Evolutionary conservation across 805 yeast genomes (phyloP).

Genomic region (Sungouiozyma intestinalis): DNA sequence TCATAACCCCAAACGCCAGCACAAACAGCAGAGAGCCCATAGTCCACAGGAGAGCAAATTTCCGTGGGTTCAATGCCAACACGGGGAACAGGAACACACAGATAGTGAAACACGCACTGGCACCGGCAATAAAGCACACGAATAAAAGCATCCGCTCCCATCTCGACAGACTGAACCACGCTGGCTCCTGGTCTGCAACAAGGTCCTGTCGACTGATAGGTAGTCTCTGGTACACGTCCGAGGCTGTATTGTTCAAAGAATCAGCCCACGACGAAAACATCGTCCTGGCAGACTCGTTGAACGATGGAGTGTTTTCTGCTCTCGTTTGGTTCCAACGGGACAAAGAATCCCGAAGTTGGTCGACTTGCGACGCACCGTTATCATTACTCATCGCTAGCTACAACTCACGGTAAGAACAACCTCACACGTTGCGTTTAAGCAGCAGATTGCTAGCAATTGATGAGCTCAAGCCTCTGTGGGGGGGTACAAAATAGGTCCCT

Average conservation of each 20-base stretch:
- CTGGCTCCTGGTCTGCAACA: conserved; percentile 43
- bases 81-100: conserved; percentile 85
- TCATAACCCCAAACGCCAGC: conserved; percentile 78
- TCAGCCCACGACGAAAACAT: conserved; percentile 32
- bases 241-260: conserved; percentile 32
- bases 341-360: conserved; percentile 30
- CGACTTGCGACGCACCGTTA: conserved; percentile 7
- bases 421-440: background rate
- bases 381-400: background rate
- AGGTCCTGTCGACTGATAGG: conserved; percentile 52
- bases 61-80: conserved; percentile 77
- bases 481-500: no score
- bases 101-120: conserved; percentile 69
- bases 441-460: background rate
- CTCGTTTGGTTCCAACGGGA: conserved; percentile 28
- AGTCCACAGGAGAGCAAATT: conserved; percentile 86
- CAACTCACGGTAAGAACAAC: background rate
- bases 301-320: conserved; percentile 7
- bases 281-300: conserved; percentile 29
- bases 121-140: conserved; percentile 62
- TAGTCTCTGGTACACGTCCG: conserved; percentile 51
- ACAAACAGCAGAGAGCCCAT: conserved; percentile 83
- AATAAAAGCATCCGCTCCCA: conserved; percentile 77
- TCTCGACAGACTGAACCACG: conserved; percentile 64
- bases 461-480: no score